These are phyloP conservation scores for Cordyceps javanica DNA, from an alignment of 2,329 filamentous ascomycete species.

Conservation along the genomic window DNA sequence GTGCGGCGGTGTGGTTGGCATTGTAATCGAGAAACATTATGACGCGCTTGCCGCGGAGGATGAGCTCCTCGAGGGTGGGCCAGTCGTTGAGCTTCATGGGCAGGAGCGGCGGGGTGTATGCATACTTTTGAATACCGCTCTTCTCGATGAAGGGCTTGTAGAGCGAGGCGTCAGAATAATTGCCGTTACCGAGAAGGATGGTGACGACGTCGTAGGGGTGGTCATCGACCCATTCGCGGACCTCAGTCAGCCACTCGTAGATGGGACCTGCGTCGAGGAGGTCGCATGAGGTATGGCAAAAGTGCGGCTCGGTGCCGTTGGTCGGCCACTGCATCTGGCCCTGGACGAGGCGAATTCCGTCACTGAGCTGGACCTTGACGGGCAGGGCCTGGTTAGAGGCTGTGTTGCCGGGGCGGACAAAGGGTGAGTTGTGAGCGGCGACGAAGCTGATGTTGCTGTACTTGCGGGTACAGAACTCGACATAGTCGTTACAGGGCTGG, in stretches of 20 bases:
- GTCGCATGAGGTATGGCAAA: conserved; percentile 81
- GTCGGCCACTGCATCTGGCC: conserved; percentile 55
- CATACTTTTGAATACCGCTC: conserved; percentile 65
- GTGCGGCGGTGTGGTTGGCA: conserved; percentile 69
- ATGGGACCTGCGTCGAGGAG: conserved; percentile 77
- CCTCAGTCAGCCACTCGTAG: conserved; percentile 61
- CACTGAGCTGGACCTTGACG: conserved; percentile 68
- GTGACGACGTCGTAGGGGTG: conserved; percentile 87
- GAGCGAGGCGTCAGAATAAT: conserved; percentile 57
- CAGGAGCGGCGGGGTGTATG: conserved; percentile 65
- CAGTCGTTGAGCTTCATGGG: conserved; percentile 71
- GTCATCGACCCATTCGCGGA: conserved; percentile 64
- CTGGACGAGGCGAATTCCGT: conserved; percentile 63
- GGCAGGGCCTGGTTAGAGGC: conserved; percentile 68
- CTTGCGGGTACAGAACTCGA: conserved; percentile 68
- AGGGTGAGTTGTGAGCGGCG: conserved; percentile 76
- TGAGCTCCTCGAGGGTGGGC: conserved; percentile 76
- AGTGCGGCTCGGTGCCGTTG: conserved; percentile 52
- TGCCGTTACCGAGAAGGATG: conserved; percentile 77
- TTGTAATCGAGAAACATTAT: conserved; percentile 82
- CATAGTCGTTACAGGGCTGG: conserved; percentile 70
- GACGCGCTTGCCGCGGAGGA: conserved; percentile 62
- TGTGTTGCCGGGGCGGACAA: conserved; percentile 61
- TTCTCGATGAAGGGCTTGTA: conserved; percentile 65
- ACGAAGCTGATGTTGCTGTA: conserved; percentile 80